Base-by-base conservation (phyloP, 768 basidiomycete species). In the Podaxis sp. region DNA sequence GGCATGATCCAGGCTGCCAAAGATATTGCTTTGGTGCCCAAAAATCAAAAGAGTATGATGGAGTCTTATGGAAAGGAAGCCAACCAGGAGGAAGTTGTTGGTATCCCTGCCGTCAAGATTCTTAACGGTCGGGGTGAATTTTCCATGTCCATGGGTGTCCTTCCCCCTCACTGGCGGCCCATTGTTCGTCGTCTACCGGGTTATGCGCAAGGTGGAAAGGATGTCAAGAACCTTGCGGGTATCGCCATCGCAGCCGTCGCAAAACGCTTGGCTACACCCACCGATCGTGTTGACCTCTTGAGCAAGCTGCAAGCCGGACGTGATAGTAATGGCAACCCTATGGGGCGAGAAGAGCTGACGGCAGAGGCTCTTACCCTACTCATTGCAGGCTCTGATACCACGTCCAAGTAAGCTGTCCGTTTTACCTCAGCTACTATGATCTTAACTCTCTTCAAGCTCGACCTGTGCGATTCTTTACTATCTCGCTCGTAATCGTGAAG, bases 381-480 rank as follows among this genome's bases (percentile, higher is more conserved):
- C 17, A 94, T 95, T 65, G 93, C 93, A 5, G 94, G 94, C 1
- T 91, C 89, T 3, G 94, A 97, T 69, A 97, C 94, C 1, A 96
- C 95, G 0, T 94, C 94, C 51, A 97, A 96, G 91, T 93, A 66
- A 64, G 87, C 70, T 22, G 25, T 43, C 33, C 5, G 46, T 46
- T 33, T 29, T 63, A 57, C 27, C 53, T 11, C 24, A 36, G 15
- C 2, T 1, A 41, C 25, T n/a, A 25, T 29, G 15, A 24, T 29
- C n/a, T 49, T 66, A 12, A 11, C 36, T n/a, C 36, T 57, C 29
- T 54, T 49, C 5, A 63, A 94, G 92, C 77, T 94, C 93, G 17
- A 91, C 91, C 4, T 94, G 93, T 67, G 94, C 93, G 11, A 94
- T 96, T 70, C 81, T 91, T 24, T 94, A 93, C 77, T 83, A 93